Base-by-base conservation (phyloP, 768 basidiomycete species). In the Trametes meyenii region DNA sequence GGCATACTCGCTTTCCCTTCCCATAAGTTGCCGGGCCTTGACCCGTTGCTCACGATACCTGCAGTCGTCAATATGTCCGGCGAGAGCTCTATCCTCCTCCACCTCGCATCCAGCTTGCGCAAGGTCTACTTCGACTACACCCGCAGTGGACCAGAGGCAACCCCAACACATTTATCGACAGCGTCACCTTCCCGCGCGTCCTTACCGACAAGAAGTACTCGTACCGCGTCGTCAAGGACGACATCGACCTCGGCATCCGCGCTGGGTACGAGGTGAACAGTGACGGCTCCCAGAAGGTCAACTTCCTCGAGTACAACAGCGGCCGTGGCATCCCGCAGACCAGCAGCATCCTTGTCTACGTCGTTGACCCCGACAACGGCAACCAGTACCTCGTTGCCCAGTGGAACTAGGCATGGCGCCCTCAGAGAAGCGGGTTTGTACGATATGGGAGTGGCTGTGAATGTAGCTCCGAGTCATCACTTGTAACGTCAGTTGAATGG, bases 251-350 rank as follows among this genome's bases (percentile, higher is more conserved):
- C 6, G 66, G 66, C 11, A 42, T 56, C 3, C 46, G 35, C 38
- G 26, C 45, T 3, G 24, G 36, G 11, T 56, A 64, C 46, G 24
- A 5, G 8, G 33, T 59, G 6, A 36, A 57, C 33, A 17, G 11
- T 11, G 63, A 67, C 50, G 63, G 63, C 42, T 67, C 66, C 24
- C 66, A 64, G 54, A 46, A 29, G n/a, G 44, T 67, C 38, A 65
- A 67, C 58, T 45, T 67, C 40, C 53, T 62, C 21, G 66, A 64
- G 40, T 67, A 60, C 44, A 61, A 67, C 50, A 35, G 23, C 10
- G 63, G 66, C 5, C 43, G 53, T 46, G 63, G 66, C 17, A 60
- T 67, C 17, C 7, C 11, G 2, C 55, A 67, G 5, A 26, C 19
- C 2, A 7, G n/a, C 8, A 1, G 16, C 2, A 64, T 67, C 24